A percentile compares a stretch with the other conserved stretches of the same genome.
Conservation (phyloP, 768 basidiomycete genomes). For the Tulasnella sp. region DNA sequence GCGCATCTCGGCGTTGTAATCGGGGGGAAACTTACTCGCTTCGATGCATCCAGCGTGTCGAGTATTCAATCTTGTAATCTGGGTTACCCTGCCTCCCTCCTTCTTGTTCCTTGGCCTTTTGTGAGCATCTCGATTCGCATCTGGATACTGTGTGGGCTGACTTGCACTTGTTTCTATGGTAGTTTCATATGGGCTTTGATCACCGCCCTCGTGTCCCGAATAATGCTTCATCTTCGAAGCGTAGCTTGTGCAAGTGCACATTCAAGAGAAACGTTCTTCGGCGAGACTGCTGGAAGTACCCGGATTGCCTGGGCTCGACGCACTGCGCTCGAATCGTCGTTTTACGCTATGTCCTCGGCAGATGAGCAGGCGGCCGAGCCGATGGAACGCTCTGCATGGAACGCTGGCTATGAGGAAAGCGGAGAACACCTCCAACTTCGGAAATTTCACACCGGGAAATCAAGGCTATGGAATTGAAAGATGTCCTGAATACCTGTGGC, state of each 20-base stretch:
- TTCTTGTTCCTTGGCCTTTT: background rate
- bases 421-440: background rate
- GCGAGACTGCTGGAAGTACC: background rate
- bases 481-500: background rate
- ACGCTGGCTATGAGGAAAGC: background rate
- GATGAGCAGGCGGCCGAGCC: background rate
- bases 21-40: background rate
- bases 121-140: background rate
- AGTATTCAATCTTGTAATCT: slow-evolving; percentile 12
- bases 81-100: background rate
- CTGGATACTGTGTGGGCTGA: background rate
- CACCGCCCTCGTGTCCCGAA: slow-evolving; percentile 10
- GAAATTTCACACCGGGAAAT: background rate
- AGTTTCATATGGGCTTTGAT: slow-evolving; percentile 15
- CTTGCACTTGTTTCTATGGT: background rate
- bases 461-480: background rate
- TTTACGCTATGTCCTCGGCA: background rate
- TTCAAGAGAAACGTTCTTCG: background rate
- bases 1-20: background rate
- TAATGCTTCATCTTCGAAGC: background rate
- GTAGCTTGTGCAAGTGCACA: background rate
- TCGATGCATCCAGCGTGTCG: background rate
- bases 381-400: background rate
- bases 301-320: background rate
- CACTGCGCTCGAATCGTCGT: background rate